Evolutionary conservation across 2,329 filamentous ascomycete genomes (phyloP).

Genomic region (Pseudocercospora musae): DNA sequence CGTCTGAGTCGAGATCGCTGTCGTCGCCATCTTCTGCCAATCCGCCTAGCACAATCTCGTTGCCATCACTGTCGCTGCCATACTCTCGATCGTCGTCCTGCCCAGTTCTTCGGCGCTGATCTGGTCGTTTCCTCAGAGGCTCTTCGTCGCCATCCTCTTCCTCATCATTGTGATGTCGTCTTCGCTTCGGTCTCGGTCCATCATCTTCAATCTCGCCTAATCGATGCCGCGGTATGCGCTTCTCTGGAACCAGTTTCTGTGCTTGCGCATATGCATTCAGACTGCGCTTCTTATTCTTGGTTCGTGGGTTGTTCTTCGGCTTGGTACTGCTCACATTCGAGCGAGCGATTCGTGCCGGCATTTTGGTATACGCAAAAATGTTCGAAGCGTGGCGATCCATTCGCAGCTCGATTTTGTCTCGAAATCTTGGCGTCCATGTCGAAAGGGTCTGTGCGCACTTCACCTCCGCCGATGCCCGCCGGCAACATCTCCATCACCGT

Average conservation of each 20-base stretch:
- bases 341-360: constrained; percentile 47
- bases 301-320: constrained; percentile 34
- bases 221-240: constrained; percentile 55
- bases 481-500: constrained; percentile 2
- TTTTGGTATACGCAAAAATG: constrained; percentile 24
- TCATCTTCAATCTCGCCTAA: constrained; percentile 55
- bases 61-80: constrained; percentile 80
- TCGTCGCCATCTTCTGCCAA: constrained; percentile 63
- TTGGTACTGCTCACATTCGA: constrained; percentile 27
- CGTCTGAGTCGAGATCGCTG: constrained; percentile 68
- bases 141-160: constrained; percentile 41
- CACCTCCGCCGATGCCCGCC: constrained; percentile 15
- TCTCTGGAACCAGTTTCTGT: constrained; percentile 52
- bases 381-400: neutral
- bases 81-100: constrained; percentile 57
- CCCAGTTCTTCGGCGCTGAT: constrained; percentile 24
- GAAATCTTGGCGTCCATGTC: constrained; percentile 15
- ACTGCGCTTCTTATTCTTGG: constrained; percentile 52
- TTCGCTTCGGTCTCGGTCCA: constrained; percentile 42
- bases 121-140: constrained; percentile 33
- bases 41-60: constrained; percentile 77
- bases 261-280: constrained; percentile 65
- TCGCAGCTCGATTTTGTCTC: neutral
- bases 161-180: constrained; percentile 48
- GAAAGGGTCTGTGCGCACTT: neutral